phyloP scores from a whole-genome alignment of 495 filamentous ascomycete genomes.

The Cryomyces minteri region DNA sequence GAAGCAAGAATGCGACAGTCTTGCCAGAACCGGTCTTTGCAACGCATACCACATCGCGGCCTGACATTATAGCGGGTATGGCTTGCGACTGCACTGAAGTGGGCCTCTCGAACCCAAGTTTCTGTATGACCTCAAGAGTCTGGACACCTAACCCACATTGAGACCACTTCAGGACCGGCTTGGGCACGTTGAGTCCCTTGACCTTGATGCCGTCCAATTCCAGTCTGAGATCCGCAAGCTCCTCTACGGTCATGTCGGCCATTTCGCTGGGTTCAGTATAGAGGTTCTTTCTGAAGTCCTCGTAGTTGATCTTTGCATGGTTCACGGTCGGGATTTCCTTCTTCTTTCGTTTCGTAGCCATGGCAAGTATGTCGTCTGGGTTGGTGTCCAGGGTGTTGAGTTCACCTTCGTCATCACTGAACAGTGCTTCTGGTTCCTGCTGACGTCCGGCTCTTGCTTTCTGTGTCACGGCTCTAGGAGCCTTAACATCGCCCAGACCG shows the following conservation, averaged over 20 bases:
- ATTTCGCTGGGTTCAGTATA: constrained; percentile 81
- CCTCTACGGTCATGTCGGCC: constrained; percentile 67
- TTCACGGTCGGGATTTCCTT: constrained; percentile 81
- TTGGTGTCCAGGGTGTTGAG: constrained; percentile 55
- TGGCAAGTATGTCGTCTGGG: constrained; percentile 69
- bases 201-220: constrained; percentile 95
- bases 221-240: constrained; percentile 60
- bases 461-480: neutral
- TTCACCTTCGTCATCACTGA: constrained; percentile 61
- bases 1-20: constrained; percentile 84
- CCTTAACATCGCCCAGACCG: constrained; percentile 34
- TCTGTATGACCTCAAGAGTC: constrained; percentile 72
- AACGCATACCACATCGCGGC: constrained; percentile 87
- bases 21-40: constrained; percentile 99
- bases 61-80: constrained; percentile 88
- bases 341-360: constrained; percentile 87
- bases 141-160: constrained; percentile 80
- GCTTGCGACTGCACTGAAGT: constrained; percentile 93
- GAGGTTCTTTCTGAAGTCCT: constrained; percentile 80
- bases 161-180: constrained; percentile 89
- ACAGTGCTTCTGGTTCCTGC: constrained; percentile 65
- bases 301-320: constrained; percentile 68
- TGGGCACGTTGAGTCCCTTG: constrained; percentile 66
- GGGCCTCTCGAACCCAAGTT: constrained; percentile 69
- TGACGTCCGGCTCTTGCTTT: constrained; percentile 25